Evolutionary conservation across 768 basidiomycete species (phyloP).

Genomic region (Mrakia frigida): DNA sequence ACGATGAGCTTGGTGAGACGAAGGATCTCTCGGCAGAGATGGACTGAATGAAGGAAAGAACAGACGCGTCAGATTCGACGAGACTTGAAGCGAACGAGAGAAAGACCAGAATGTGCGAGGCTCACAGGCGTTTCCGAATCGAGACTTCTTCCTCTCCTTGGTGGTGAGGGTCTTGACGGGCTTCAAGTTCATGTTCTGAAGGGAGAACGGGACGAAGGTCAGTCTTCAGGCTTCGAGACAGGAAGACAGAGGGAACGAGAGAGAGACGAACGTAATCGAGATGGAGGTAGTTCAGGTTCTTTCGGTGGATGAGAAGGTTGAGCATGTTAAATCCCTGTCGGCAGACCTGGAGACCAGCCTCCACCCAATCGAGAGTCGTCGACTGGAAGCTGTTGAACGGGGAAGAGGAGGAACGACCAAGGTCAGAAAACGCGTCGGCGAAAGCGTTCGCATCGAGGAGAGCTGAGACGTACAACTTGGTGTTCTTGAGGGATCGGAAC

Average conservation of each 20-base stretch:
- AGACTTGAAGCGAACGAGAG: background rate
- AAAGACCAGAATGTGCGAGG: background rate
- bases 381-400: conserved; percentile 68
- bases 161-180: conserved; percentile 81
- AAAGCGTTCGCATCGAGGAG: background rate
- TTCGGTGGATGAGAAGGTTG: conserved; percentile 96
- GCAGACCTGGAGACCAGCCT: conserved; percentile 96
- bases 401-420: background rate
- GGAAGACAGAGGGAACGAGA: background rate
- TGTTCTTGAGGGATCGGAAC: conserved; percentile 79
- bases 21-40: conserved; percentile 89
- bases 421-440: background rate
- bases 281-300: conserved; percentile 79
- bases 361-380: conserved; percentile 96
- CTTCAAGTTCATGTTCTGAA: conserved; percentile 31
- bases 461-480: conserved; percentile 60
- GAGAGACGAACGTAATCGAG: conserved; percentile 63
- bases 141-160: conserved; percentile 98
- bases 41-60: conserved; percentile 28
- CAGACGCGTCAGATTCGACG: background rate
- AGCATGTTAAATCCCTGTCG: conserved; percentile 99
- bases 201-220: background rate
- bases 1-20: conserved; percentile 97
- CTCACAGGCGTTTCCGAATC: conserved; percentile 86
- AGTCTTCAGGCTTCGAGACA: background rate